A percentile compares a stretch with the other conserved stretches of the same genome.
Evolutionary conservation across 768 basidiomycete genomes (phyloP).

Genomic region (Mycena chlorophos): DNA sequence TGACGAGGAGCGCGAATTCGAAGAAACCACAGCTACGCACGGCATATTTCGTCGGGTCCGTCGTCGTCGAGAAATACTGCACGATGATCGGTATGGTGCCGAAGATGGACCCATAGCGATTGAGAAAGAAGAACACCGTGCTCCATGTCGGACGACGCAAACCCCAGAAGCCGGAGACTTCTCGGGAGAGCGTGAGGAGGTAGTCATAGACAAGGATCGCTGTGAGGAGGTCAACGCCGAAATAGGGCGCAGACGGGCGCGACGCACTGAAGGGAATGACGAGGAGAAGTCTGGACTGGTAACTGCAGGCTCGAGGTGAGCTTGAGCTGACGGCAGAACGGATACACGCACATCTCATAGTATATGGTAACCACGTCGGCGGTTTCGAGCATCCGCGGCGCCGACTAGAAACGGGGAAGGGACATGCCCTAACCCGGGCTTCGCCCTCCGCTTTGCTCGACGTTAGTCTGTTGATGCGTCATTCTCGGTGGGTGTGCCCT

Average conservation of each 20-base stretch:
- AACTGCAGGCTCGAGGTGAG: not conserved
- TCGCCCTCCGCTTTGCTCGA: too few species aligned
- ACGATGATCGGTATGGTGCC: slow-evolving; percentile 39
- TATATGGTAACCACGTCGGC: not conserved
- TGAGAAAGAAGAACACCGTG: slow-evolving; percentile 40
- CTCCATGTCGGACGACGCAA: slow-evolving; percentile 31
- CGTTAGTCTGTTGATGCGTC: too few species aligned
- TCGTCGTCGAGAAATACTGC: slow-evolving; percentile 36
- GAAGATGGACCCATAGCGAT: slow-evolving; percentile 42
- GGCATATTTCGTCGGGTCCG: slow-evolving; percentile 26
- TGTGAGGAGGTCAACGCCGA: slow-evolving; percentile 12
- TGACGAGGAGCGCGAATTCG: slow-evolving; percentile 4
- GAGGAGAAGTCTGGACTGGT: slow-evolving; percentile 15
- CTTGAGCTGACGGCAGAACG: not conserved
- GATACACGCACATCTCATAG: not conserved
- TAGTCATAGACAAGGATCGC: slow-evolving; percentile 49
- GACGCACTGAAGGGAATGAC: slow-evolving; percentile 31
- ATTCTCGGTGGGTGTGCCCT: too few species aligned
- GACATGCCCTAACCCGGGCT: too few species aligned
- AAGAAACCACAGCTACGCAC: slow-evolving; percentile 24
- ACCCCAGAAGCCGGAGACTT: slow-evolving; percentile 48
- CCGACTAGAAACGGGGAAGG: too few species aligned
- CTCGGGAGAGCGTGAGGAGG: slow-evolving; percentile 41
- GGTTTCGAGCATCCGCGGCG: not conserved
- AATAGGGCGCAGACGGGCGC: not conserved